phyloP scores from a whole-genome alignment of 495 filamentous ascomycete species.

The Cercophora samala region DNA sequence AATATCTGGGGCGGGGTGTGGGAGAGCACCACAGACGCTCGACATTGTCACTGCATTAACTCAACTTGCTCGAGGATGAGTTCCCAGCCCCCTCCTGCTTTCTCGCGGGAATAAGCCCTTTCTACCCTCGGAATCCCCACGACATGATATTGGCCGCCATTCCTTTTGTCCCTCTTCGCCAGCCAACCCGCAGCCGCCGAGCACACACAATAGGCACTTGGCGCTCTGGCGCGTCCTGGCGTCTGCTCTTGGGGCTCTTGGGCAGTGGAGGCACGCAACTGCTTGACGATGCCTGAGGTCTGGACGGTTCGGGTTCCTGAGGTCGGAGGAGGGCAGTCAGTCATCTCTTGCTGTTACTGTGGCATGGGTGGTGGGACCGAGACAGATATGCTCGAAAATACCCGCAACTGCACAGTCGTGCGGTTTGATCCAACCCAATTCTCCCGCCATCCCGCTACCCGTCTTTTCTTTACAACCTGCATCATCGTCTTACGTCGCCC shows the following conservation, averaged over 20 bases:
- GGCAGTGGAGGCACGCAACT: background rate
- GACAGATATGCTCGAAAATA: constrained; percentile 6
- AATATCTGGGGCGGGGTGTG: background rate
- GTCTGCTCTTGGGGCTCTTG: background rate
- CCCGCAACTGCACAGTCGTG: constrained; percentile 12
- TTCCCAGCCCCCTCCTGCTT: background rate
- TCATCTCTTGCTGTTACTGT: background rate
- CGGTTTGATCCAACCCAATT: constrained; percentile 11
- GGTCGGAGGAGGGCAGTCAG: background rate
- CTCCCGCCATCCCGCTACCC: constrained; percentile 9
- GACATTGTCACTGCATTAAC: background rate
- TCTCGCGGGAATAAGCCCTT: background rate
- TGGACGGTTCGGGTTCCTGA: background rate
- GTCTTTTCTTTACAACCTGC: background rate
- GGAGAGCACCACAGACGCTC: background rate
- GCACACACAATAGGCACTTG: background rate
- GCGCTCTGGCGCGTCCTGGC: constrained; percentile 4
- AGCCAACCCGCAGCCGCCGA: background rate
- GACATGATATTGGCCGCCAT: background rate
- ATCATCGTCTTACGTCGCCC: constrained; percentile 8
- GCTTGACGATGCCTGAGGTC: background rate
- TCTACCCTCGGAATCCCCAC: background rate
- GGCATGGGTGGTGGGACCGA: constrained; percentile 7
- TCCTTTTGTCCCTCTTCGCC: background rate
- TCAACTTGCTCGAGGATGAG: background rate